Evolutionary conservation across 2,329 filamentous ascomycete species (phyloP).

Genomic region (Neonectria sp.): DNA sequence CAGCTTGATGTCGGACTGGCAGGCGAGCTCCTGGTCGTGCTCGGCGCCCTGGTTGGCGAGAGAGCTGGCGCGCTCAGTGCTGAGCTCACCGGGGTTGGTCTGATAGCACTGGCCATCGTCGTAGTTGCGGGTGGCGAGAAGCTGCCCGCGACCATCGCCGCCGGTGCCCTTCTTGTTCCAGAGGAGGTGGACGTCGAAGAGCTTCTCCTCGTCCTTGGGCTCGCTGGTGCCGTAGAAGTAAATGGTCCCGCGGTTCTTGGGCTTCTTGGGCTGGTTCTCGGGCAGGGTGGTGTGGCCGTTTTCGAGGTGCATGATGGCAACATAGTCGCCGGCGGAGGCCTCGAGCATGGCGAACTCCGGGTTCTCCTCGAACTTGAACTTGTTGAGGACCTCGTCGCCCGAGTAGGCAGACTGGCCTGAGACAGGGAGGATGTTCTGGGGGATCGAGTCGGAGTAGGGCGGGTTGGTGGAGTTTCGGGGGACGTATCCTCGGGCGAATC

Average conservation of each 20-base stretch:
- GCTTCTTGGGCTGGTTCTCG: constrained; percentile 70
- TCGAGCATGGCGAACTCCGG: constrained; percentile 74
- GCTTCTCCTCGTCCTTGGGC: constrained; percentile 65
- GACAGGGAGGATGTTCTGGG: constrained; percentile 75
- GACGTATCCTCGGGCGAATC: constrained; percentile 82
- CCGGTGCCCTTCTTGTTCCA: constrained; percentile 89
- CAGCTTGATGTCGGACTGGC: constrained; percentile 85
- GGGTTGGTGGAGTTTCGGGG: constrained; percentile 65
- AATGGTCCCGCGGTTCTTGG: constrained; percentile 77
- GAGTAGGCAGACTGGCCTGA: constrained; percentile 75
- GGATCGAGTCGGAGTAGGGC: constrained; percentile 70
- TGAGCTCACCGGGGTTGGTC: constrained; percentile 73
- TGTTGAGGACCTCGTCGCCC: constrained; percentile 67
- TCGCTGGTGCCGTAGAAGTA: constrained; percentile 81
- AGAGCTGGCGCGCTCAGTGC: constrained; percentile 69
- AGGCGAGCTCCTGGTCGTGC: constrained; percentile 76
- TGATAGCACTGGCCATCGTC: constrained; percentile 95
- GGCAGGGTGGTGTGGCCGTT: constrained; percentile 82
- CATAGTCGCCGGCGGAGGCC: constrained; percentile 71
- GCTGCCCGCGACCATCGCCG: constrained; percentile 82
- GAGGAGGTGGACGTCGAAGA: constrained; percentile 77
- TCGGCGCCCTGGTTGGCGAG: constrained; percentile 68
- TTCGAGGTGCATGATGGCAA: constrained; percentile 79
- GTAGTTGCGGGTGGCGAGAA: constrained; percentile 84
- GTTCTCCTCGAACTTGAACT: constrained; percentile 54